phyloP scores from a whole-genome alignment of 176 grass and related monocot species.

The Aegilops bicornis region DNA sequence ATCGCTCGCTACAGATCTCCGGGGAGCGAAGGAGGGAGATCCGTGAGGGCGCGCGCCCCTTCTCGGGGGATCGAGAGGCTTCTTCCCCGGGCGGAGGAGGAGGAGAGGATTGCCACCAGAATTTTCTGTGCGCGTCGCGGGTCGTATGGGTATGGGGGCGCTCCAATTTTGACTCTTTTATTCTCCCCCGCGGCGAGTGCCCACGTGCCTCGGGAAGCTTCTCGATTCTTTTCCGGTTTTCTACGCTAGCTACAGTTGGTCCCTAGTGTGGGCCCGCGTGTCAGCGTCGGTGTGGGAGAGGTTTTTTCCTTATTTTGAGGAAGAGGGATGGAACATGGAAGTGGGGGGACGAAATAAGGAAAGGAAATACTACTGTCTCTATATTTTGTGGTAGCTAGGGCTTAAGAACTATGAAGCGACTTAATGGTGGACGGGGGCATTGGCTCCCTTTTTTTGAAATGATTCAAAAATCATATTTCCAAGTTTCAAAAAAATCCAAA shows the following conservation, averaged over 20 bases:
- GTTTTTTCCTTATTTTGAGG: not conserved
- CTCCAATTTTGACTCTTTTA: not conserved
- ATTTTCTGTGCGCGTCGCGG: not conserved
- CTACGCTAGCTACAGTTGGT: not conserved
- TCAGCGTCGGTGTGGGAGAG: not conserved
- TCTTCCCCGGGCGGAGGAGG: not conserved
- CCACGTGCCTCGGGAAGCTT: constrained; percentile 24
- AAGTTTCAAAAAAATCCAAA: too few species aligned
- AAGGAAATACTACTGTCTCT: too few species aligned
- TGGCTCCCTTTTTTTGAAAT: too few species aligned
- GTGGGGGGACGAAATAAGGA: too few species aligned
- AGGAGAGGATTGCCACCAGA: not conserved
- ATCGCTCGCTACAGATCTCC: constrained; percentile 24
- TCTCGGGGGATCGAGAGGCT: not conserved
- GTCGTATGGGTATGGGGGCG: not conserved
- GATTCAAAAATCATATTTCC: too few species aligned
- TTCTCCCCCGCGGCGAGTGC: not conserved
- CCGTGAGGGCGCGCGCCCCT: not conserved
- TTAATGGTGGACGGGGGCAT: too few species aligned
- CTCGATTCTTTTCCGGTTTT: not conserved
- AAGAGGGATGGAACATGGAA: not conserved
- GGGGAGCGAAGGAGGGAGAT: not conserved
- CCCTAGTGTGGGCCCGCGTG: not conserved
- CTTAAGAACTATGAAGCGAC: too few species aligned
- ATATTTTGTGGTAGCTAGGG: too few species aligned